Evolutionary conservation across 257 asterid genomes (phyloP).

Genomic region (Knoxia roxburghii): DNA sequence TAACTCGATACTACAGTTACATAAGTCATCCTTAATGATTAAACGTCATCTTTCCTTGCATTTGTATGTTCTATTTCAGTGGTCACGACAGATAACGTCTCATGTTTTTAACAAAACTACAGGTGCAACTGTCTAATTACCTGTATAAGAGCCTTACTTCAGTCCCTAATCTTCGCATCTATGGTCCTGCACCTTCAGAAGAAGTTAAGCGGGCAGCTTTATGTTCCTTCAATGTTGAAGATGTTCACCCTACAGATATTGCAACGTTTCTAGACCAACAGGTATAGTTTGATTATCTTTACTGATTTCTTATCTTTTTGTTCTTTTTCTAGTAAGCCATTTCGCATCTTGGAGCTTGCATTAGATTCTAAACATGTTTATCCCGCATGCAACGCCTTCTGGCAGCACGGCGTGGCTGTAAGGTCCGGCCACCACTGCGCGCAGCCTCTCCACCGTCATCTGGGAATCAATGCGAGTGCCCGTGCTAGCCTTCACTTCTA

Average conservation of each 20-base stretch:
- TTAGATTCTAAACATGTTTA: not conserved
- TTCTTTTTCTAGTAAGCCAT: not conserved
- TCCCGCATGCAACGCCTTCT: not conserved
- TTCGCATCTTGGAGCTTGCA: not conserved
- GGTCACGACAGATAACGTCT: not conserved
- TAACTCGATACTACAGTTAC: constrained; percentile 7
- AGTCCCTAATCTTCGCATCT: constrained; percentile 56
- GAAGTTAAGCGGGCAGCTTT: constrained; percentile 64
- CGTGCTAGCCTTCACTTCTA: constrained; percentile 91
- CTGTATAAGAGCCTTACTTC: constrained; percentile 50
- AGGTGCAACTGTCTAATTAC: constrained; percentile 68
- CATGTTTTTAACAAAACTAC: constrained; percentile 1
- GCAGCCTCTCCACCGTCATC: constrained; percentile 76
- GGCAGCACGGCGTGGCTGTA: constrained; percentile 81
- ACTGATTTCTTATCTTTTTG: not conserved
- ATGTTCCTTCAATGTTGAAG: constrained; percentile 85
- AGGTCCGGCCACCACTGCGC: constrained; percentile 98
- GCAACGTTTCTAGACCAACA: constrained; percentile 86
- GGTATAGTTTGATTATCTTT: constrained; percentile 30
- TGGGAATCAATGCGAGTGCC: constrained; percentile 81
- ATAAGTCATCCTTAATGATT: not conserved
- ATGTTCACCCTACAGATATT: constrained; percentile 74
- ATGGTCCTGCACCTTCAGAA: constrained; percentile 82
- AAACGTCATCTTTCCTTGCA: not conserved
- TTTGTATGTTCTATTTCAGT: not conserved